Conservation (phyloP, 768 basidiomycete species). For the Tricholoma sp. region DNA sequence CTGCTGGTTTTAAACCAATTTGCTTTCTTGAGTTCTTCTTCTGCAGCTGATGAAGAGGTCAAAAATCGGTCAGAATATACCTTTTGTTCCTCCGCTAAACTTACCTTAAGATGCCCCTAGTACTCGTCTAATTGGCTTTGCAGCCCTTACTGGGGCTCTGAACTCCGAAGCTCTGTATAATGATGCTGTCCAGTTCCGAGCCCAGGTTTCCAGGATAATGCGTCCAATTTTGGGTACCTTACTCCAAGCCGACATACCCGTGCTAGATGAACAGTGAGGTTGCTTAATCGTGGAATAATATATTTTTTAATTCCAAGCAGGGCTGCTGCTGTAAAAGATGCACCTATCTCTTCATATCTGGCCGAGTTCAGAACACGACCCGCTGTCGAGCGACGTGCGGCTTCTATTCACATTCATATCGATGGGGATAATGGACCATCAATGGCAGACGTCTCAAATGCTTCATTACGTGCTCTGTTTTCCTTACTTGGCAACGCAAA, state of each 20-base stretch:
- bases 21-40: constrained; percentile 50
- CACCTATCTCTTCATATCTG: constrained; percentile 72
- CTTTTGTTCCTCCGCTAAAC: background rate
- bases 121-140: constrained; percentile 80
- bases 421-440: constrained; percentile 87
- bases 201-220: constrained; percentile 67
- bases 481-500: constrained; percentile 73
- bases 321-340: constrained; percentile 56
- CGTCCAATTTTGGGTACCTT: constrained; percentile 67
- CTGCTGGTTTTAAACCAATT: constrained; percentile 63
- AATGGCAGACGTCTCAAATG: constrained; percentile 64
- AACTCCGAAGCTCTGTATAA: constrained; percentile 83
- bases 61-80: constrained; percentile 55
- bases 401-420: constrained; percentile 83
- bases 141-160: constrained; percentile 73
- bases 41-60: constrained; percentile 58
- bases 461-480: constrained; percentile 66
- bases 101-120: constrained; percentile 31
- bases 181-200: constrained; percentile 63
- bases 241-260: constrained; percentile 52
- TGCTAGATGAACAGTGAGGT: constrained; percentile 67
- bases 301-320: constrained; percentile 29
- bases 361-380: constrained; percentile 82
- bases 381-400: constrained; percentile 73
- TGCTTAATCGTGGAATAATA: background rate